Base-by-base conservation (phyloP, 495 filamentous ascomycete genomes). In the Aspergillus asperescens region DNA sequence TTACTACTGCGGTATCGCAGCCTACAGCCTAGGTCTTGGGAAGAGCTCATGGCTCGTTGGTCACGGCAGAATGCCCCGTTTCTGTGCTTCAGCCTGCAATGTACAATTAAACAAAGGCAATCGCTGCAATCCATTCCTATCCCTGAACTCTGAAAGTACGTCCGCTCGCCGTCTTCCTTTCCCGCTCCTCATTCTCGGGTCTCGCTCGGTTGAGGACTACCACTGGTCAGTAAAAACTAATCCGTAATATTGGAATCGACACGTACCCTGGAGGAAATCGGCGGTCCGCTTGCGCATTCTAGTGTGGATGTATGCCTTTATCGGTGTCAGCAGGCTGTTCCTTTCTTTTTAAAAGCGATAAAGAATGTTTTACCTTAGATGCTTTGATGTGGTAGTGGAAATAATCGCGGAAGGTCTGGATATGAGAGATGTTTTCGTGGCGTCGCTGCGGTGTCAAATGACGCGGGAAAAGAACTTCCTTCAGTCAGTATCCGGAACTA, bases 361-460 rank as follows among this genome's bases (percentile, higher is more conserved):
- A 18, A 4, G 41, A 29, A 47, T 20, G 12, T 29, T 19, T 18
- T 73, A 87, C 85, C 77, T 96, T 97, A 40, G 92, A 95, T 23
- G 93, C 93, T 73, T 99, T 99, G 76, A 99, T 99, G 71, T 99
- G 93, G 68, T 99, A 99, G 68, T 99, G 93, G 79, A 99, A 99
- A 69, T 99, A 97, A 62, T 97, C 94, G 52, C 93, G 88, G 87
- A 99, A 99, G 15, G 92, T 99, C 72, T 99, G 94, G 59, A 99
- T 96, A 63, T 99, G 93, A 31, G 90, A 95, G 60, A 99, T 97
- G 66, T 89, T 92, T 52, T 96, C 92, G 40, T 88, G 85, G 70
- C 93, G 84, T 62, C 89, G 81, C 69, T 96, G 90, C 3, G 80
- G 82, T 4, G 90, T 94, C 50, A 99, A 76, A 67, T 99, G 93